These are phyloP conservation scores for Wilcoxina mikolae DNA, from an alignment of 495 filamentous ascomycete species.

Conservation along the genomic window DNA sequence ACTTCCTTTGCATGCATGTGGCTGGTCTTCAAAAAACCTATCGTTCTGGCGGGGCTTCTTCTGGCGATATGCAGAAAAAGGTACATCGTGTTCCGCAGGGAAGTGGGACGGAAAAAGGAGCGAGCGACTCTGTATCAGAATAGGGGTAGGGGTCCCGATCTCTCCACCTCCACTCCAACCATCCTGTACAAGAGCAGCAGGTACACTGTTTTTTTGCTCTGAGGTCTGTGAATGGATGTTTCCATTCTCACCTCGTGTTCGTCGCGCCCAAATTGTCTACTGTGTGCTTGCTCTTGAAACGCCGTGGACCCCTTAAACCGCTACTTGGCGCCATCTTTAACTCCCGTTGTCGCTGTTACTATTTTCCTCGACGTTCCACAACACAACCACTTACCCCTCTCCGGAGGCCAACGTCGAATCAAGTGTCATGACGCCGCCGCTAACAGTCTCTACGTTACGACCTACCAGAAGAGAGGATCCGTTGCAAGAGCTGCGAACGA, in stretches of 20 bases:
- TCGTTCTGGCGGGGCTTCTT: background rate
- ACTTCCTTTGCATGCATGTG: background rate
- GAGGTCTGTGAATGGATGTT: background rate
- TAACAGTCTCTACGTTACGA: too few relatives aligned
- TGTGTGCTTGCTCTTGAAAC: background rate
- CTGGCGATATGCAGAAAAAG: background rate
- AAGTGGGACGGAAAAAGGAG: background rate
- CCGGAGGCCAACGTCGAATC: slow-evolving; percentile 1
- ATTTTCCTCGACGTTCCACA: background rate
- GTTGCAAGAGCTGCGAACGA: too few relatives aligned
- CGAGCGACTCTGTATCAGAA: background rate
- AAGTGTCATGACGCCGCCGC: background rate
- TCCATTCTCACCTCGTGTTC: background rate
- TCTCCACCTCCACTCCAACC: background rate
- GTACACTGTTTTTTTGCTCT: background rate
- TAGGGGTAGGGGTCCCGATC: background rate
- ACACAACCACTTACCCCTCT: background rate
- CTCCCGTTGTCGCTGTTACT: background rate
- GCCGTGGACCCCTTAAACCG: slow-evolving; percentile 18
- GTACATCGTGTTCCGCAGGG: too few relatives aligned
- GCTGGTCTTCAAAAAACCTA: background rate
- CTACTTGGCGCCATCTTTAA: background rate
- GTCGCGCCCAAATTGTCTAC: background rate
- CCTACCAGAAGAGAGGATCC: too few relatives aligned
- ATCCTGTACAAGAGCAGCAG: background rate